Evolutionary conservation across 2,329 filamentous ascomycete genomes (phyloP).

Genomic region (Cladophialophora psammophila): DNA sequence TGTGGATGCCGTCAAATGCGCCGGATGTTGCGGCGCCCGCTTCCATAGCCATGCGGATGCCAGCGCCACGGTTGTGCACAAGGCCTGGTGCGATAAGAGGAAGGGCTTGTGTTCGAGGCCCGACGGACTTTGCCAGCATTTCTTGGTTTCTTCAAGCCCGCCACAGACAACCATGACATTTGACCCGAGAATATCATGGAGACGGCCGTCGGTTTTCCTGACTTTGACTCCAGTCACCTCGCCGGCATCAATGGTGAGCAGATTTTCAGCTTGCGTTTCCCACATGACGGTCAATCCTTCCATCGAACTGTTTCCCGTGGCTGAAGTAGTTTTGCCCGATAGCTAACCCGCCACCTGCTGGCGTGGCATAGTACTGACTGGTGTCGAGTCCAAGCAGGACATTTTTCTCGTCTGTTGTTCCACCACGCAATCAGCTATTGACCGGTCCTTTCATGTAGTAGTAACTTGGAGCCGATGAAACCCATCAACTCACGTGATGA

Average conservation of each 20-base stretch:
- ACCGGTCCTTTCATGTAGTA: no score
- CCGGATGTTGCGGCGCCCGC: constrained; percentile 51
- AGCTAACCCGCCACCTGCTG: constrained; percentile 47
- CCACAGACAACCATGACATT: constrained; percentile 52
- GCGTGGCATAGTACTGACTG: constrained; percentile 7
- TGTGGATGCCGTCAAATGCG: constrained; percentile 52
- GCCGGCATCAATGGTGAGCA: constrained; percentile 47
- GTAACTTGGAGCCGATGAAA: no score
- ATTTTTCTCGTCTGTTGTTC: constrained; percentile 46
- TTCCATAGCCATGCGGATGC: constrained; percentile 52
- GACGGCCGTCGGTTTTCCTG: constrained; percentile 48
- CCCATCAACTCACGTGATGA: constrained; percentile 45
- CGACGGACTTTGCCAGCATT: constrained; percentile 48
- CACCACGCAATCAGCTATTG: no score
- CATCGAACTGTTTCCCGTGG: constrained; percentile 46
- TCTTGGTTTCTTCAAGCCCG: constrained; percentile 52
- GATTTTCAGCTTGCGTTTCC: constrained; percentile 49
- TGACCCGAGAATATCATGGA: constrained; percentile 32
- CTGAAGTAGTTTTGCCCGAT: constrained; percentile 49
- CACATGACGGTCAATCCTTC: constrained; percentile 48
- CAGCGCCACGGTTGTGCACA: constrained; percentile 51
- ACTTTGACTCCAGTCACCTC: constrained; percentile 49
- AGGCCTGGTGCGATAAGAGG: constrained; percentile 52
- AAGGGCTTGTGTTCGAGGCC: constrained; percentile 48
- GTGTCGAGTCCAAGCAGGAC: constrained; percentile 52